Percentiles rank a stretch among this genome's conserved stretches.
These are phyloP conservation scores for Ochetophila trinervis DNA, from an alignment of 306 rosid genomes.

Conservation along the genomic window DNA sequence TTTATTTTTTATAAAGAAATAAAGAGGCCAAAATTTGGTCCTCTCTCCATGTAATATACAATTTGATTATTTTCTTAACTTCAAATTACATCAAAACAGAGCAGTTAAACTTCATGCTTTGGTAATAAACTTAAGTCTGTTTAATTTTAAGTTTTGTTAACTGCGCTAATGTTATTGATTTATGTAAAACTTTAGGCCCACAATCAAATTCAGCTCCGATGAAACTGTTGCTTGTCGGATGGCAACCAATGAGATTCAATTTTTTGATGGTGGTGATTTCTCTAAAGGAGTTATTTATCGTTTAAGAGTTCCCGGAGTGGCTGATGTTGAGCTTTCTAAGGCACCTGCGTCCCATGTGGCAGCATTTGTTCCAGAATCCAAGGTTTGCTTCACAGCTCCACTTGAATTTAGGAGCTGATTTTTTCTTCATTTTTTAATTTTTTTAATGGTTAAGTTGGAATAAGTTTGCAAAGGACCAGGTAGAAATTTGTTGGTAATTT, in stretches of 20 bases:
- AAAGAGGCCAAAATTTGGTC: neutral
- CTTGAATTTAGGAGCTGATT: conserved; percentile 11
- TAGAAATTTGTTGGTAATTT: no score
- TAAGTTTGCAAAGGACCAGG: neutral
- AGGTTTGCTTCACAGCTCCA: conserved; percentile 40
- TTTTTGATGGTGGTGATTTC: conserved; percentile 65
- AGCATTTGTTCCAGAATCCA: conserved; percentile 84
- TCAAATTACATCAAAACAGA: neutral
- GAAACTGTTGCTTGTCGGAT: conserved; percentile 78
- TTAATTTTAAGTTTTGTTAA: neutral
- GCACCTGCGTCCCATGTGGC: conserved; percentile 82
- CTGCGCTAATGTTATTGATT: conserved; percentile 2
- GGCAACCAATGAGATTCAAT: conserved; percentile 83
- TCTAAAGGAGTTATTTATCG: conserved; percentile 63
- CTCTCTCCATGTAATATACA: neutral
- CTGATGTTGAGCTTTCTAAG: conserved; percentile 77
- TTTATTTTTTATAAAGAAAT: neutral
- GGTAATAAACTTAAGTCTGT: neutral
- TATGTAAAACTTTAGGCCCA: conserved; percentile 56
- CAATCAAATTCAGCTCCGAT: conserved; percentile 69
- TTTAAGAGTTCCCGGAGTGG: conserved; percentile 69
- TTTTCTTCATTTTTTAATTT: neutral
- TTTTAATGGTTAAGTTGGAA: neutral
- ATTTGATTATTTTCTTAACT: neutral
- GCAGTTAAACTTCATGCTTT: conserved; percentile 1